Evolutionary conservation across 2,329 filamentous ascomycete species (phyloP).

Genomic region (Plenodomus tracheiphilus): DNA sequence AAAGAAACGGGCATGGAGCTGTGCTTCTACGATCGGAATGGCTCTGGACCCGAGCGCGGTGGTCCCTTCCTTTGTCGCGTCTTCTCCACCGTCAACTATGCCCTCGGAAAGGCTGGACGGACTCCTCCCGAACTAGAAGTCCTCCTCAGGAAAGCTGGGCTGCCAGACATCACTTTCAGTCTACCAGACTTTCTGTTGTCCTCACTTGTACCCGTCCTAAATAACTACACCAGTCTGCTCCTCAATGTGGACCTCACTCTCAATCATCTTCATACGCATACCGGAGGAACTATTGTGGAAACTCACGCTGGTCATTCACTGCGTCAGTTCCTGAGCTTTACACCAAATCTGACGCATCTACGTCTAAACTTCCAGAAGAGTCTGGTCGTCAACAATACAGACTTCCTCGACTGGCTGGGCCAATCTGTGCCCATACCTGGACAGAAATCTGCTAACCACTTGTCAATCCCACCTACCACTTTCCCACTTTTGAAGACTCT

Average conservation of each 20-base stretch:
- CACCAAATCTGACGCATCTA: slow-evolving; percentile 54
- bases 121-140: slow-evolving; percentile 54
- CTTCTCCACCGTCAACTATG: slow-evolving; percentile 24
- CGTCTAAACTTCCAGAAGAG: slow-evolving; percentile 55
- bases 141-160: slow-evolving; percentile 48
- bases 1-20: slow-evolving; percentile 41
- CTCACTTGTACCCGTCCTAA: slow-evolving; percentile 48
- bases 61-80: slow-evolving; percentile 16
- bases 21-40: slow-evolving; percentile 7
- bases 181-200: slow-evolving; percentile 48
- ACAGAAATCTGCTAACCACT: neutral
- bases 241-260: slow-evolving; percentile 36
- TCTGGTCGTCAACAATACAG: slow-evolving; percentile 13
- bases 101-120: slow-evolving; percentile 36
- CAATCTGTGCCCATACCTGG: neutral
- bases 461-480: slow-evolving; percentile 13
- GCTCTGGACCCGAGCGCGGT: slow-evolving; percentile 5
- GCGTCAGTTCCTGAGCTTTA: slow-evolving; percentile 46
- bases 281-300: slow-evolving; percentile 7
- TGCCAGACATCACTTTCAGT: slow-evolving; percentile 48
- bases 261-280: slow-evolving; percentile 14
- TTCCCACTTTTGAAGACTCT: slow-evolving; percentile 20
- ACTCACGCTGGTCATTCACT: slow-evolving; percentile 18
- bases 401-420: slow-evolving; percentile 47
- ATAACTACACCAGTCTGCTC: slow-evolving; percentile 52